Base-by-base conservation (phyloP, 345 rosid species). In the Odontarrhena argentea region DNA sequence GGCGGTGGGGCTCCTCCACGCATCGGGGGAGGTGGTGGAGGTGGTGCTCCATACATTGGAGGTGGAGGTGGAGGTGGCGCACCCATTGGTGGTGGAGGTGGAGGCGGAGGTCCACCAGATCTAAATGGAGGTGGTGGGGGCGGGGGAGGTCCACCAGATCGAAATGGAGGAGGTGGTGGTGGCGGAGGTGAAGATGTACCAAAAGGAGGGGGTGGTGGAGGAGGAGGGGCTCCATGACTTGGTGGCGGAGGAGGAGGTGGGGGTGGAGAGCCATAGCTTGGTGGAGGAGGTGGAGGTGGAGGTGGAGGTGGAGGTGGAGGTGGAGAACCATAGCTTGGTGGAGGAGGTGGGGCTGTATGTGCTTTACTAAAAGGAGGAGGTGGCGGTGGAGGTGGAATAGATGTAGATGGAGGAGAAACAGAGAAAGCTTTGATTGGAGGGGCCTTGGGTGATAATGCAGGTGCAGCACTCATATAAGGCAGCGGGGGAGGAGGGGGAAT, bases 51-150 rank as follows among this genome's bases (percentile, higher is more conserved):
- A 18, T 60, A 53, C 6, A 54, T 67, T 0, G 83, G 79, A 13
- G 82, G 70, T 0, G 83, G 78, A 0, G 86, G 75, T 0, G 72
- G 77, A 0, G 79, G 74, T 1, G 79, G 75, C 4, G 82, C 73
- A 2, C 64, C 64, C 5, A 76, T 51, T 0, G 13, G 4, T 5
- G 42, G 55, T 3, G 74, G 80, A 0, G 82, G 82, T 3, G 71
- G 69, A 0, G 80, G 80, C 0, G 73, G 81, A 1, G 78, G 69
- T 9, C 28, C 68, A 1, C 60, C 52, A 24, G 30, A 6, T 1
- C 7, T 2, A 36, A 43, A 70, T 0, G 77, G 74, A 28, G 81
- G 71, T 0, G 84, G 81, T 0, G 82, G 81, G 4, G 78, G 74
- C 1, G 83, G 79, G 0, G 80, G 76, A 11, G 84, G 65, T 3